Conservation (phyloP, 768 basidiomycete species). For the Lyophyllum semitale region DNA sequence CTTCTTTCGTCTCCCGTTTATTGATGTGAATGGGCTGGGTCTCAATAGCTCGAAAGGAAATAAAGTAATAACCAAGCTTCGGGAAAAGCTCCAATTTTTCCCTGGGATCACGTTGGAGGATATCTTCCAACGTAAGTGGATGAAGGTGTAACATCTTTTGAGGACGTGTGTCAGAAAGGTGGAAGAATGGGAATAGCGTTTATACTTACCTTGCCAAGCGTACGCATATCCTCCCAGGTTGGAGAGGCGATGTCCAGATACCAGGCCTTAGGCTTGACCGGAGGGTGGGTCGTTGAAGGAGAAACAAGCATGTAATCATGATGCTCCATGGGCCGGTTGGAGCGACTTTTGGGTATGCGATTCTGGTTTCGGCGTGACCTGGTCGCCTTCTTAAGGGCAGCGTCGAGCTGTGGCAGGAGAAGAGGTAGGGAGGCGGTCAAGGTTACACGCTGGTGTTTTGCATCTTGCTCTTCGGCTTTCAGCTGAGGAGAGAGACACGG, state of each 20-base stretch:
- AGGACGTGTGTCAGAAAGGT: neutral
- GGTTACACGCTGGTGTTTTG: constrained; percentile 29
- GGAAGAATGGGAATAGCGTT: neutral
- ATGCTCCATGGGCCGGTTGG: constrained; percentile 25
- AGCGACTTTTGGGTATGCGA: constrained; percentile 13
- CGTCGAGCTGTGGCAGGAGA: constrained; percentile 52
- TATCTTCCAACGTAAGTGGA: constrained; percentile 91
- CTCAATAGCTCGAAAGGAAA: constrained; percentile 85
- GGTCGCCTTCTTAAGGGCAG: constrained; percentile 41
- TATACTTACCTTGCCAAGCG: constrained; percentile 71
- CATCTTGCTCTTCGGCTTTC: constrained; percentile 1
- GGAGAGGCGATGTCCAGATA: constrained; percentile 91
- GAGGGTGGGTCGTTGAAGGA: neutral
- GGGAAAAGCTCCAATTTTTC: constrained; percentile 91
- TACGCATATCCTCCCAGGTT: constrained; percentile 83
- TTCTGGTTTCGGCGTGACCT: constrained; percentile 31
- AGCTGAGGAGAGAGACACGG: constrained; percentile 25
- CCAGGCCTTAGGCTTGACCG: constrained; percentile 62
- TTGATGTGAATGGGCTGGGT: constrained; percentile 43
- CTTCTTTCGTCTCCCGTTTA: constrained; percentile 26
- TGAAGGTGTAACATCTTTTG: constrained; percentile 81
- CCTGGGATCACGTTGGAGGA: constrained; percentile 85
- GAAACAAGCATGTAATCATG: constrained; percentile 11
- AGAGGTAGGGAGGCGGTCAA: constrained; percentile 48
- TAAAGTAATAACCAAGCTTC: constrained; percentile 88